A percentile compares a stretch with the other conserved stretches of the same genome.
Evolutionary conservation across 2,329 filamentous ascomycete genomes (phyloP).

Genomic region (Penicillium sp.): DNA sequence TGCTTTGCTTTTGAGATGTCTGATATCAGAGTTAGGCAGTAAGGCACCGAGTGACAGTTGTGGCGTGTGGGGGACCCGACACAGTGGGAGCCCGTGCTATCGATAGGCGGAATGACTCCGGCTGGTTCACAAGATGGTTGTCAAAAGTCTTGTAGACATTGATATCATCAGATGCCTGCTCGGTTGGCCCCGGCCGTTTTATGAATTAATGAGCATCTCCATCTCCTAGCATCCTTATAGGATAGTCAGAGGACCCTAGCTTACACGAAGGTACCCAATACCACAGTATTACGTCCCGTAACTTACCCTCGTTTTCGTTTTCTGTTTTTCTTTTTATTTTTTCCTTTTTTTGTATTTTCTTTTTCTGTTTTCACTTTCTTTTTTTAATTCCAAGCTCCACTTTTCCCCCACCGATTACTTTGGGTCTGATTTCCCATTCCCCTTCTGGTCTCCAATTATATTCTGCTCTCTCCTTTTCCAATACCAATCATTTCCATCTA

Average conservation of each 20-base stretch:
- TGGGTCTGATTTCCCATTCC: conserved; percentile 8
- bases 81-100: conserved; percentile 10
- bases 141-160: too few species aligned
- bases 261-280: neutral
- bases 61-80: conserved; percentile 16
- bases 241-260: neutral
- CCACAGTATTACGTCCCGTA: neutral
- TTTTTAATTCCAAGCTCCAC: neutral
- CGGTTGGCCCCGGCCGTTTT: neutral
- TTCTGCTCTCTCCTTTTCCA: neutral
- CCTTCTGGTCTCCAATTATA: conserved; percentile 19
- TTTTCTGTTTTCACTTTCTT: neutral
- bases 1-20: too few species aligned
- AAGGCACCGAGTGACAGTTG: neutral
- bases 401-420: conserved; percentile 15
- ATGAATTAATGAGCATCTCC: neutral
- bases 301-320: neutral
- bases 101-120: conserved; percentile 20
- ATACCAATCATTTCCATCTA: conserved; percentile 21
- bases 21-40: neutral
- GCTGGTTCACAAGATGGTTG: conserved; percentile 7
- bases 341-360: too few species aligned
- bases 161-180: too few species aligned
- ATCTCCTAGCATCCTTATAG: neutral
- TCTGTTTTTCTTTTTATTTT: neutral